These are phyloP conservation scores for Peronosclerospora sorghi DNA, from an alignment of 352 stramenopile genomes.

Conservation along the genomic window DNA sequence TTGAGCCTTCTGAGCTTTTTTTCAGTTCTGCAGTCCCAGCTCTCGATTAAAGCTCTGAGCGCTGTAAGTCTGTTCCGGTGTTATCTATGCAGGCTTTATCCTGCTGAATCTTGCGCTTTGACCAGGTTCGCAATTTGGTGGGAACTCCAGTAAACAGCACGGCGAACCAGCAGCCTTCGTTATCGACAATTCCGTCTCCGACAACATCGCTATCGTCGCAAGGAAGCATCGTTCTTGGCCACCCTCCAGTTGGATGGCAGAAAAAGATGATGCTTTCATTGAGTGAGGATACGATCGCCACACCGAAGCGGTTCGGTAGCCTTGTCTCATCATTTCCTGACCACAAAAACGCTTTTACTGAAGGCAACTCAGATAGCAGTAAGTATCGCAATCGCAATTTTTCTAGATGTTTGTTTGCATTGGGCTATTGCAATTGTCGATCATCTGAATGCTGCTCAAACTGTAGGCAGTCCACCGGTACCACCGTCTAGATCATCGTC, in stretches of 20 bases:
- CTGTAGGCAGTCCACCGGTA: neutral
- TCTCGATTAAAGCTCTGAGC: slow-evolving; percentile 3
- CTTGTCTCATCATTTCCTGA: neutral
- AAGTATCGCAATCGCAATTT: neutral
- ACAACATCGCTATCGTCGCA: slow-evolving; percentile 30
- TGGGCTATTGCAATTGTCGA: neutral
- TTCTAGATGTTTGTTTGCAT: neutral
- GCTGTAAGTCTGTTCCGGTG: slow-evolving; percentile 1
- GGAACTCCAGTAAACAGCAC: slow-evolving; percentile 1
- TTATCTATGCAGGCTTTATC: neutral
- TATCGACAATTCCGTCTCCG: slow-evolving; percentile 3
- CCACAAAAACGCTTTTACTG: neutral
- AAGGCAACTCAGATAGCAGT: slow-evolving; percentile 1
- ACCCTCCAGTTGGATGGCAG: slow-evolving; percentile 32
- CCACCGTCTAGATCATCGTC: neutral
- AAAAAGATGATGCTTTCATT: slow-evolving; percentile 19
- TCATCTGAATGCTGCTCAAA: slow-evolving; percentile 1
- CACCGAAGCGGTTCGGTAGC: neutral
- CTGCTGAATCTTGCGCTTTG: slow-evolving; percentile 1
- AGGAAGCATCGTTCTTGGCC: slow-evolving; percentile 23
- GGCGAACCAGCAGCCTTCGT: slow-evolving; percentile 3
- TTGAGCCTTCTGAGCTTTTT: neutral
- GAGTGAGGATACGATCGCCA: slow-evolving; percentile 1
- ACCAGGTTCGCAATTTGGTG: neutral
- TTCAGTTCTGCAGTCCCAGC: slow-evolving; percentile 21